A percentile compares a stretch with the other conserved stretches of the same genome.
phyloP scores from a whole-genome alignment of 352 stramenopile genomes.

The Hyaloperonospora brassicae region DNA sequence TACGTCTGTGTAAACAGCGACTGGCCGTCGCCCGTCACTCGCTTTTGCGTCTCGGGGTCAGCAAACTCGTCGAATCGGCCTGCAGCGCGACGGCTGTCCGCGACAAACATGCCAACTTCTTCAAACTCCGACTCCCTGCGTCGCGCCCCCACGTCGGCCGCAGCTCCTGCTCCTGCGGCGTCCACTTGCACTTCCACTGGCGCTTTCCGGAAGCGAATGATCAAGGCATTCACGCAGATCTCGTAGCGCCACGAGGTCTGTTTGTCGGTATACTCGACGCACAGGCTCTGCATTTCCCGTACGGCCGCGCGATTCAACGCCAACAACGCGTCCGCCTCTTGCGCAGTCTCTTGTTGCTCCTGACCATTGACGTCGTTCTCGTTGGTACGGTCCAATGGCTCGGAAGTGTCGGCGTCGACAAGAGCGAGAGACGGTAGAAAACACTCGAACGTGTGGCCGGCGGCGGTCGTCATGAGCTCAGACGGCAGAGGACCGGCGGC shows the following conservation, averaged over 20 bases:
- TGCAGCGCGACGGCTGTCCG: constrained; percentile 25
- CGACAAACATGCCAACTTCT: constrained; percentile 31
- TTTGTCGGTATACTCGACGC: constrained; percentile 52
- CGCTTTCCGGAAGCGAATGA: constrained; percentile 26
- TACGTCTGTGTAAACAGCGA: constrained; percentile 65
- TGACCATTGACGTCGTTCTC: constrained; percentile 6
- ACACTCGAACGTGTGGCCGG: constrained; percentile 64
- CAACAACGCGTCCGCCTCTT: constrained; percentile 23
- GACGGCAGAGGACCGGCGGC: constrained; percentile 22
- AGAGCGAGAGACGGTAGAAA: constrained; percentile 41
- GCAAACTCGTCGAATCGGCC: constrained; percentile 44
- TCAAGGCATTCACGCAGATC: constrained; percentile 46
- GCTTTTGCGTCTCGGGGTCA: constrained; percentile 34
- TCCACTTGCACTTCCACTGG: constrained; percentile 17
- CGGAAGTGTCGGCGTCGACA: constrained; percentile 1
- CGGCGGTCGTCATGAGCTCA: constrained; percentile 56
- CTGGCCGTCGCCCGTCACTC: constrained; percentile 33
- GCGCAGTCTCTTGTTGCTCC: constrained; percentile 8
- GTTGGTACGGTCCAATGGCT: neutral
- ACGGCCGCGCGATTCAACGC: constrained; percentile 23
- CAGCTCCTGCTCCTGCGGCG: constrained; percentile 5
- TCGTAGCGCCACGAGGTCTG: constrained; percentile 53
- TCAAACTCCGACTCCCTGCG: constrained; percentile 24
- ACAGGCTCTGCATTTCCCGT: too few species aligned
- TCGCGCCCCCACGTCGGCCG: neutral